phyloP scores from a whole-genome alignment of 495 filamentous ascomycete genomes.

The Penicillium angulare region DNA sequence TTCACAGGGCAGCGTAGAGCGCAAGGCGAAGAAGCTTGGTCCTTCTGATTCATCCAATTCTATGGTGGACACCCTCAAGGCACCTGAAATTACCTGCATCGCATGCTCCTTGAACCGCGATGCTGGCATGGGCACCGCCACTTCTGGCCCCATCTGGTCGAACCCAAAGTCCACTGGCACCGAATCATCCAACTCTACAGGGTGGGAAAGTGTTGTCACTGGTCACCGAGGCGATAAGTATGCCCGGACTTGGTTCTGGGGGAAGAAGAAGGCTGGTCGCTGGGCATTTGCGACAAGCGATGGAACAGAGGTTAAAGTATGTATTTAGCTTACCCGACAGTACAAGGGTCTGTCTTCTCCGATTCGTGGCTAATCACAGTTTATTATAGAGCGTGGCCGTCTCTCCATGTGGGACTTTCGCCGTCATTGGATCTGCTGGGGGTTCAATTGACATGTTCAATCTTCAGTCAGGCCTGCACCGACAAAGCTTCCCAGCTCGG shows the following conservation, averaged over 20 bases:
- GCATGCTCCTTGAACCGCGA: slow-evolving; percentile 90
- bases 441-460: slow-evolving; percentile 94
- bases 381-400: slow-evolving; percentile 68
- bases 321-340: no score
- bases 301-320: slow-evolving; percentile 68
- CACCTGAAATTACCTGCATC: slow-evolving; percentile 84
- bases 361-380: slow-evolving; percentile 11
- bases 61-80: slow-evolving; percentile 74
- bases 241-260: slow-evolving; percentile 97
- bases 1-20: slow-evolving; percentile 79
- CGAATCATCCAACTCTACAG: slow-evolving; percentile 67
- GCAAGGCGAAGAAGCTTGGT: slow-evolving; percentile 80
- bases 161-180: slow-evolving; percentile 59
- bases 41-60: slow-evolving; percentile 43
- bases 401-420: slow-evolving; percentile 90
- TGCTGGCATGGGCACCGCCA: slow-evolving; percentile 79
- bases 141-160: slow-evolving; percentile 73
- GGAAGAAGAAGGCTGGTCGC: slow-evolving; percentile 83
- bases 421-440: slow-evolving; percentile 78
- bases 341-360: no score
- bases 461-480: slow-evolving; percentile 84
- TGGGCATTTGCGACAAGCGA: slow-evolving; percentile 92
- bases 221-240: slow-evolving; percentile 84
- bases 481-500: slow-evolving; percentile 77
- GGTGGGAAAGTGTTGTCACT: slow-evolving; percentile 96